Conservation (phyloP, 1,284 basidiomycete species). For the Moniliella sp. region DNA sequence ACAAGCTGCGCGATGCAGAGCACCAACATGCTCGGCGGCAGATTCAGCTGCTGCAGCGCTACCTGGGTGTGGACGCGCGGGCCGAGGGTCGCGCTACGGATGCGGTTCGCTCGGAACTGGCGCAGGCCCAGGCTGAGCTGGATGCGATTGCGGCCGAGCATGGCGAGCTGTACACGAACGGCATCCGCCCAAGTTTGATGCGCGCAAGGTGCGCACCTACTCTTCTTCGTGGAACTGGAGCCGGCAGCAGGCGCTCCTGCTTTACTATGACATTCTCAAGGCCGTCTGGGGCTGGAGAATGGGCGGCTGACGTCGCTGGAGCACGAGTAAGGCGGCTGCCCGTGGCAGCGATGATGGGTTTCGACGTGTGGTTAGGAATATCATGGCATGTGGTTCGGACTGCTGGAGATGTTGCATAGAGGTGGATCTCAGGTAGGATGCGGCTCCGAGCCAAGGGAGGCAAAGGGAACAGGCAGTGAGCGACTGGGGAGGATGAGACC, state of each 20-base stretch:
- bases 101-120: slow-evolving; percentile 52
- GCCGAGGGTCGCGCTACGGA: slow-evolving; percentile 73
- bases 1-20: slow-evolving; percentile 83
- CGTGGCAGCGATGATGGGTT: no score
- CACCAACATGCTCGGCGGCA: slow-evolving; percentile 76
- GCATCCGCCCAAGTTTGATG: slow-evolving; percentile 84
- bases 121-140: slow-evolving; percentile 58
- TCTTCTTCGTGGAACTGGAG: slow-evolving; percentile 99
- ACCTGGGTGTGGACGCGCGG: slow-evolving; percentile 75
- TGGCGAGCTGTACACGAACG: slow-evolving; percentile 75
- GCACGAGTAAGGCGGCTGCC: neutral
- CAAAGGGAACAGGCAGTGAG: no score
- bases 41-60: slow-evolving; percentile 83
- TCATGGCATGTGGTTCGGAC: no score
- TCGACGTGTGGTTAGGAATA: no score
- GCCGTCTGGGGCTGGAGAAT: neutral
- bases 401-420: no score
- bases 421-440: no score
- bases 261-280: slow-evolving; percentile 83
- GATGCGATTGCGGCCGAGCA: slow-evolving; percentile 73
- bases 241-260: slow-evolving; percentile 72
- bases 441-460: no score
- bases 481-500: no score
- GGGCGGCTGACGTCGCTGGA: neutral
- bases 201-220: slow-evolving; percentile 85